Conservation (phyloP, 306 rosid genomes). For the Hippophae tibetana region DNA sequence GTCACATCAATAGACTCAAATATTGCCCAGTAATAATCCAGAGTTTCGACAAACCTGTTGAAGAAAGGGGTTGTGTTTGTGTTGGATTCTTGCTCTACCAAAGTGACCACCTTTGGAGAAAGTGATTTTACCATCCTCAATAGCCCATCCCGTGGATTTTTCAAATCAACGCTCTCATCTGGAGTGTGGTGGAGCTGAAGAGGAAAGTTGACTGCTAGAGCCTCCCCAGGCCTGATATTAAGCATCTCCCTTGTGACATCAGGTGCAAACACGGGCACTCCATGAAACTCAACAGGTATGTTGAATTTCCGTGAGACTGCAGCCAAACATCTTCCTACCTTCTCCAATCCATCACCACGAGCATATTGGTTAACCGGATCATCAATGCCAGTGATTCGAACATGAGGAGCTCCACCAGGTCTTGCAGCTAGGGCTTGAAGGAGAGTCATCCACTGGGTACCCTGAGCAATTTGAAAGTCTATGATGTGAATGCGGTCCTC, state of each 20-base stretch:
- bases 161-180: slow-evolving; percentile 83
- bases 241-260: slow-evolving; percentile 66
- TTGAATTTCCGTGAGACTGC: slow-evolving; percentile 48
- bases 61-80: slow-evolving; percentile 88
- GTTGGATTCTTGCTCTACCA: slow-evolving; percentile 95
- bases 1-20: slow-evolving; percentile 86
- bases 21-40: slow-evolving; percentile 79
- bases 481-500: slow-evolving; percentile 81
- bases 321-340: slow-evolving; percentile 51
- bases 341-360: slow-evolving; percentile 67
- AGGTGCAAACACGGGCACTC: slow-evolving; percentile 58
- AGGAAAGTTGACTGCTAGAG: slow-evolving; percentile 88
- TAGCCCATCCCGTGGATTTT: slow-evolving; percentile 78
- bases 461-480: slow-evolving; percentile 90
- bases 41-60: slow-evolving; percentile 64
- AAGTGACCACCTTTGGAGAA: slow-evolving; percentile 63
- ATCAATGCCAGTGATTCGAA: slow-evolving; percentile 78
- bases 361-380: slow-evolving; percentile 73
- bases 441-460: slow-evolving; percentile 84
- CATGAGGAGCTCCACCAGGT: slow-evolving; percentile 78
- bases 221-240: slow-evolving; percentile 68
- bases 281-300: slow-evolving; percentile 77
- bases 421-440: slow-evolving; percentile 97
- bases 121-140: slow-evolving; percentile 73
- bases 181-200: slow-evolving; percentile 93